Evolutionary conservation across 2,329 filamentous ascomycete genomes (phyloP), one percentile per base, ranked within the genome.

Genomic region (Aureobasidium melanogenum): DNA sequence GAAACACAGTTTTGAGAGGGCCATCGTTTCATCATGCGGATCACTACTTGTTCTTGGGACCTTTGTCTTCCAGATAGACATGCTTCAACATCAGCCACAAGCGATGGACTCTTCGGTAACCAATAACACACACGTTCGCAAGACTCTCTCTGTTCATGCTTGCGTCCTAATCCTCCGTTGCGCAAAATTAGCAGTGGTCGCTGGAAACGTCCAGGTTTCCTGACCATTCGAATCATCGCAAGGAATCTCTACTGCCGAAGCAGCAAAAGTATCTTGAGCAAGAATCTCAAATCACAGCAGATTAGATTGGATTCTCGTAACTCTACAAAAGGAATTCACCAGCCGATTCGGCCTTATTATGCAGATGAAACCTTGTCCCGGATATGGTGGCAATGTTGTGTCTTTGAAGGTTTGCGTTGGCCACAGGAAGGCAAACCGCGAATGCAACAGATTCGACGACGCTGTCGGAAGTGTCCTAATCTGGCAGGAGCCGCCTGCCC

Each of bases 141-240:
- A 30, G 8, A 30, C 4, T 30, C 28, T 30, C 8, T 30, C 6
- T 32, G 1, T 10, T 12, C 30, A 32, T 32, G 3, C 1, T 9
- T 32, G 8, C 30, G 9, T 10, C 9, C 30, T 22, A 44, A 7
- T 17, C 14, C 3, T 17, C 12, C 22, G 8, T 7, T 5, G 8
- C 26, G 41, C 22, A 17, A 30, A 6, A n/a, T 28, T 4, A 24
- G 12, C 14, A 47, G 14, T 9, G 17, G 7, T 14, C 15, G 8
- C 7, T 10, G 8, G 5, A 3, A 9, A 7, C 1, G 10, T 3
- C 6, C 0, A 6, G 5, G 7, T 28, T 8, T 3, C 1, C 9
- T 7, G 14, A 28, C 2, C 43, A 8, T 28, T 14, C n/a, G 14
- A 12, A 7, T 9, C 17, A 14, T 7, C 9, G 14, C 3, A 28